Conservation (phyloP, 768 basidiomycete species). For the Tylopilus plumbeoviolaceoides region DNA sequence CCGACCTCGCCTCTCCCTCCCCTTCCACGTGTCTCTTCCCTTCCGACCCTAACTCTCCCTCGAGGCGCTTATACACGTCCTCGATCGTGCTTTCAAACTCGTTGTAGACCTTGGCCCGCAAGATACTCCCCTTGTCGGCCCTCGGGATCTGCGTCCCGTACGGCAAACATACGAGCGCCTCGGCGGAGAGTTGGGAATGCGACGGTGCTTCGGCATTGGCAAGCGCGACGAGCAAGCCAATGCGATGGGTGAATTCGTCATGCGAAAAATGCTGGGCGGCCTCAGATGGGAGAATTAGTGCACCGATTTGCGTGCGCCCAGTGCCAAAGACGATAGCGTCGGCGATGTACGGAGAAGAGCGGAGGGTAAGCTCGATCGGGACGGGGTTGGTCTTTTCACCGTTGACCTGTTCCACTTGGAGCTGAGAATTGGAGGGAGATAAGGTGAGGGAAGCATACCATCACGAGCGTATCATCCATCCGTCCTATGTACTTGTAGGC, state of each 20-base stretch:
- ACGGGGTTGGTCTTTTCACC: constrained; percentile 59
- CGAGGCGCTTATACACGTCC: constrained; percentile 38
- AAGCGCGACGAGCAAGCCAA: constrained; percentile 41
- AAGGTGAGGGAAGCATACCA: constrained; percentile 10
- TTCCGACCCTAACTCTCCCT: constrained; percentile 32
- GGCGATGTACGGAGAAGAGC: constrained; percentile 41
- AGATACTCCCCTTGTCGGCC: constrained; percentile 49
- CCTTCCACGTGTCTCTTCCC: constrained; percentile 11
- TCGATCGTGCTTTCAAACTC: constrained; percentile 46
- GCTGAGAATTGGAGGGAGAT: constrained; percentile 14
- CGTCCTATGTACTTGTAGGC: constrained; percentile 50
- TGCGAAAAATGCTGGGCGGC: constrained; percentile 23
- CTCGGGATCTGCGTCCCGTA: constrained; percentile 44
- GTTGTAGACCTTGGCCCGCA: constrained; percentile 47
- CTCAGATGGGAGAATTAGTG: constrained; percentile 49
- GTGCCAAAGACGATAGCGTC: constrained; percentile 56
- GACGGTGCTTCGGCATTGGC: constrained; percentile 50
- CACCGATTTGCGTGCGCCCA: constrained; percentile 45
- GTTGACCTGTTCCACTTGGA: constrained; percentile 24
- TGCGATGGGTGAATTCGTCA: constrained; percentile 33
- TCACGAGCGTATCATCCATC: constrained; percentile 51
- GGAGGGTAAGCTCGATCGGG: constrained; percentile 49
- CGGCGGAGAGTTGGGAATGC: constrained; percentile 48
- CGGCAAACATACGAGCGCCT: constrained; percentile 49
- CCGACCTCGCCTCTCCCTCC: constrained; percentile 9